Conservation (phyloP, 129 eudicot species). For the Heracleum sosnowskyi region DNA sequence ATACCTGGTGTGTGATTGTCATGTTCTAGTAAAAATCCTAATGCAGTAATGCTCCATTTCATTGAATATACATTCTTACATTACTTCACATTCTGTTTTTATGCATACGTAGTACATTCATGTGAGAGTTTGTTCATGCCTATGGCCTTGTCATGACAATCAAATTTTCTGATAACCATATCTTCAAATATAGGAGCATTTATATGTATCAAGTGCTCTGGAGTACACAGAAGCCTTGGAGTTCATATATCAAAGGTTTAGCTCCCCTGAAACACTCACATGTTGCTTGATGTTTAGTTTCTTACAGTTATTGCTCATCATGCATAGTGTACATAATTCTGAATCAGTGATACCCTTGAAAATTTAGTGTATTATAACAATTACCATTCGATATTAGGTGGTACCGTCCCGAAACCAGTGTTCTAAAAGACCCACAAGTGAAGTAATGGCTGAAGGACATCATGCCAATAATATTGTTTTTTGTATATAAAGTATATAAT, state of each 20-base stretch:
- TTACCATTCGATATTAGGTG: neutral
- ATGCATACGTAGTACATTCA: neutral
- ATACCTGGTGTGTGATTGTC: neutral
- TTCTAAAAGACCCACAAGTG: neutral
- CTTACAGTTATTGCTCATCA: neutral
- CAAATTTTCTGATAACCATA: constrained; percentile 21
- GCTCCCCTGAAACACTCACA: neutral
- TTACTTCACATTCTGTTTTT: neutral
- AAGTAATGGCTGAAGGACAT: neutral
- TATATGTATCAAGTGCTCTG: constrained; percentile 59
- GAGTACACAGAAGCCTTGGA: constrained; percentile 67
- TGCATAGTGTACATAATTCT: neutral
- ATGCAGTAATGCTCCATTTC: neutral
- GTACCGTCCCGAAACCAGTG: neutral
- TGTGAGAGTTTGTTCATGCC: neutral
- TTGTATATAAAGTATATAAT: neutral
- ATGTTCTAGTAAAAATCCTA: neutral
- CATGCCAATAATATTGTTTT: neutral
- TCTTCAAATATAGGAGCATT: constrained; percentile 40
- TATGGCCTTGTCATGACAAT: neutral
- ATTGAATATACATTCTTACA: neutral
- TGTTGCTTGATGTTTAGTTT: neutral
- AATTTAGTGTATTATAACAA: too few relatives aligned
- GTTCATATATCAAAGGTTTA: constrained; percentile 50
- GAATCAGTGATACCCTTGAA: neutral